Conservation (phyloP, 2,329 filamentous ascomycete species). For the Ascochyta lentis region DNA sequence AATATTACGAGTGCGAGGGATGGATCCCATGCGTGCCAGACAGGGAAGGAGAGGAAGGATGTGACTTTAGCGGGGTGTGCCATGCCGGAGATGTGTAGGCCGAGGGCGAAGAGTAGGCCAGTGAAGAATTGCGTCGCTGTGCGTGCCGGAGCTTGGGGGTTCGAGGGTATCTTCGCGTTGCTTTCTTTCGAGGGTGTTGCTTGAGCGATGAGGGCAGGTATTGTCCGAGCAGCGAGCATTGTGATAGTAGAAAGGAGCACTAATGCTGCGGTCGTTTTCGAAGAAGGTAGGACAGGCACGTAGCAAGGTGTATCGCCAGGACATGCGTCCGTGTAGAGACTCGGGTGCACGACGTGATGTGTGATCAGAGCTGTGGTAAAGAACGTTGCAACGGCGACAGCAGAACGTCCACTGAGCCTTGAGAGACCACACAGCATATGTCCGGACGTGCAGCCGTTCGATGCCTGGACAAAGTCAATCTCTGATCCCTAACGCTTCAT, state of each 20-base stretch:
- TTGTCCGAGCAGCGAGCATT: slow-evolving; percentile 26
- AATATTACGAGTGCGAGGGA: slow-evolving; percentile 58
- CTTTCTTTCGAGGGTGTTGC: slow-evolving; percentile 1
- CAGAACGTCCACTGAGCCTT: slow-evolving; percentile 57
- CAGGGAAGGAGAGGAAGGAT: slow-evolving; percentile 57
- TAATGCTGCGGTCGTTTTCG: slow-evolving; percentile 33
- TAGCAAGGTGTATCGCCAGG: slow-evolving; percentile 53
- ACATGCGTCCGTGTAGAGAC: slow-evolving; percentile 51
- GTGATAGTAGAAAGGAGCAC: slow-evolving; percentile 46
- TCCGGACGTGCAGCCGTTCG: slow-evolving; percentile 61
- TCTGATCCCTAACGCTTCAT: background rate
- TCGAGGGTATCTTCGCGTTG: background rate
- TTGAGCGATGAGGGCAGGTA: slow-evolving; percentile 32
- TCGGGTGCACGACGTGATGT: slow-evolving; percentile 50
- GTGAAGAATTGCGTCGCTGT: slow-evolving; percentile 53
- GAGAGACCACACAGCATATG: slow-evolving; percentile 63
- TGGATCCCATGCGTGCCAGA: slow-evolving; percentile 56
- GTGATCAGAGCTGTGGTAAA: slow-evolving; percentile 43
- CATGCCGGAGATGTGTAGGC: slow-evolving; percentile 61
- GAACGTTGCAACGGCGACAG: slow-evolving; percentile 52
- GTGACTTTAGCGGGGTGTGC: slow-evolving; percentile 58
- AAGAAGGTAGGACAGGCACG: slow-evolving; percentile 52
- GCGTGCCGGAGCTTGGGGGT: slow-evolving; percentile 31
- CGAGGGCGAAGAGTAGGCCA: slow-evolving; percentile 59
- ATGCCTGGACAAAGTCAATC: slow-evolving; percentile 27